Evolutionary conservation across 345 rosid genomes (phyloP).

Genomic region (Dimocarpus longan): DNA sequence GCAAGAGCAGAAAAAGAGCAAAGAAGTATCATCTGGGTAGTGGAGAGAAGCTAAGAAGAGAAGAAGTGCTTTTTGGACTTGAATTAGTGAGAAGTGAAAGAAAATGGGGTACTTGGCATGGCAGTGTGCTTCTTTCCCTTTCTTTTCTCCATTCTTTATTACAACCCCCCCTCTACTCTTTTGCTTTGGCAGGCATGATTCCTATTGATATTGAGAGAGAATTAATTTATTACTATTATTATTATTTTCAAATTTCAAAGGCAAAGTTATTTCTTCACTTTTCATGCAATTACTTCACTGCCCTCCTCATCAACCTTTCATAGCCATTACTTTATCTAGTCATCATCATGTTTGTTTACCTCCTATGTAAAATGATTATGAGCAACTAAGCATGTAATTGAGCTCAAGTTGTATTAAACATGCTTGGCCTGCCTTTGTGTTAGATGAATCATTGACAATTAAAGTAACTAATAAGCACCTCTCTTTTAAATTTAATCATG

Average conservation of each 20-base stretch:
- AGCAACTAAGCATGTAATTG: conserved; percentile 14
- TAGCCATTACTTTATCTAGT: conserved; percentile 11
- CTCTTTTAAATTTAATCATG: not conserved
- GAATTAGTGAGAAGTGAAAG: conserved; percentile 32
- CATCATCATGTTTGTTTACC: conserved; percentile 32
- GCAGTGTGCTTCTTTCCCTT: conserved; percentile 27
- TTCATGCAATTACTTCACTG: conserved; percentile 49
- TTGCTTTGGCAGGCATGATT: conserved; percentile 59
- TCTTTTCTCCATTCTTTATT: conserved; percentile 51
- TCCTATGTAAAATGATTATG: conserved; percentile 27
- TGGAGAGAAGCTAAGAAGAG: conserved; percentile 6
- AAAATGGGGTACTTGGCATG: conserved; percentile 40
- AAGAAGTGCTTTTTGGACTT: conserved; percentile 22
- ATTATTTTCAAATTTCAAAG: conserved; percentile 41
- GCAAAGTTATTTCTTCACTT: conserved; percentile 48
- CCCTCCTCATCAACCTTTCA: conserved; percentile 28
- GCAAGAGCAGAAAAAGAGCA: conserved; percentile 22
- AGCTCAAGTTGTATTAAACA: conserved; percentile 24
- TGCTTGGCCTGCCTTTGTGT: conserved; percentile 39
- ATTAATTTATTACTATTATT: no score
- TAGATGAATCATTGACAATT: conserved; percentile 29
- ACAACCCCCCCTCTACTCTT: conserved; percentile 32
- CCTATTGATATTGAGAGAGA: conserved; percentile 36
- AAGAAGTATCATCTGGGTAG: conserved; percentile 45
- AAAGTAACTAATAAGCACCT: not conserved